Conservation (phyloP, 805 yeast species). For the Wickerhamiella domercqiae region DNA sequence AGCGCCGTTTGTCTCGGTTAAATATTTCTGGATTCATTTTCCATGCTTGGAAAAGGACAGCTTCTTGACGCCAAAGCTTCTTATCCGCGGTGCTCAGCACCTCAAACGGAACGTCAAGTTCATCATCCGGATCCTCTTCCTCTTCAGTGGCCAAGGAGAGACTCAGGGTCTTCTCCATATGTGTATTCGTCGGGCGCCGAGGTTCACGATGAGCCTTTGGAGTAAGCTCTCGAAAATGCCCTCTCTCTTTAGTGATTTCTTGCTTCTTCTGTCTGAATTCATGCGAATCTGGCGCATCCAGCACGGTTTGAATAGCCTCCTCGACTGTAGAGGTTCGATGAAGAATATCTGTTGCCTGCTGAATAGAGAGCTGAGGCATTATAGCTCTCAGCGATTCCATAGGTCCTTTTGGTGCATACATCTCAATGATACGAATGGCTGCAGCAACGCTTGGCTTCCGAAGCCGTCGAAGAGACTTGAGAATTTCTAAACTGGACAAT, state of each 20-base stretch:
- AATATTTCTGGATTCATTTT: conserved; percentile 33
- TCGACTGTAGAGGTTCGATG: conserved; percentile 36
- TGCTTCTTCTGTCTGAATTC: conserved; percentile 18
- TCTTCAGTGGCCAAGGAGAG: conserved; percentile 34
- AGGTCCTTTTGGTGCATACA: conserved; percentile 5
- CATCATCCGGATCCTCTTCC: conserved; percentile 75
- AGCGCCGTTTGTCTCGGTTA: conserved; percentile 34
- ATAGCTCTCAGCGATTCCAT: conserved; percentile 19
- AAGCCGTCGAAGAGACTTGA: neutral
- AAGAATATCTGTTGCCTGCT: conserved; percentile 36
- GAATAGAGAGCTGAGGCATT: conserved; percentile 45
- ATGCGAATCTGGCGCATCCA: conserved; percentile 44
- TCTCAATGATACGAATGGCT: conserved; percentile 1
- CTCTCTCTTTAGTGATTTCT: conserved; percentile 4
- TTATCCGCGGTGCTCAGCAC: conserved; percentile 26
- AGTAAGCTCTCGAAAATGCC: conserved; percentile 22
- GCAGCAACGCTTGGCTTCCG: neutral
- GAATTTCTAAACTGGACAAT: neutral
- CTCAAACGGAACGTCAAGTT: conserved; percentile 22
- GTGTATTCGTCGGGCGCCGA: conserved; percentile 6
- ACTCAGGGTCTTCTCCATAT: conserved; percentile 20
- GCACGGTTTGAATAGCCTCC: conserved; percentile 36
- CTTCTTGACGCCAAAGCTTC: conserved; percentile 31
- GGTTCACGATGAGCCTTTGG: conserved; percentile 13
- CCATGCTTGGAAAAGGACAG: conserved; percentile 9